Evolutionary conservation across 1,139 yeast species (phyloP).

Genomic region (Hansenula sp.): DNA sequence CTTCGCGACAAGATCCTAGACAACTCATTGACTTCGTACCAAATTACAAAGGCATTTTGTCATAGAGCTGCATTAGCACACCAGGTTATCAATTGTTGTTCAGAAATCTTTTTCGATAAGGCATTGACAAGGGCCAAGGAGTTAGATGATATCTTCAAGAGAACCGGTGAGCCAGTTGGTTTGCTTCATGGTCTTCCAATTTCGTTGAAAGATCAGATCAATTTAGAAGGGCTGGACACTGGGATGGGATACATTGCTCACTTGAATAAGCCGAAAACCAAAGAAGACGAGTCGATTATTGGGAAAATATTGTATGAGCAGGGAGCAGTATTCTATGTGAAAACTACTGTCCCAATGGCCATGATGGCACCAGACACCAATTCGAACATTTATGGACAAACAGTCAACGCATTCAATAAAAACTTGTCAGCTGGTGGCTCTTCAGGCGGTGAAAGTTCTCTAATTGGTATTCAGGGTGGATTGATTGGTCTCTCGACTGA

Average conservation of each 20-base stretch:
- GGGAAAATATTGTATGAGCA: slow-evolving; percentile 36
- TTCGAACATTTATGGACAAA: slow-evolving; percentile 41
- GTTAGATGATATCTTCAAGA: slow-evolving; percentile 37
- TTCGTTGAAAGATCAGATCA: slow-evolving; percentile 51
- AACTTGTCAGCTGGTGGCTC: slow-evolving; percentile 47
- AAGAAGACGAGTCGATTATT: slow-evolving; percentile 34
- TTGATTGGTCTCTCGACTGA: slow-evolving; percentile 58
- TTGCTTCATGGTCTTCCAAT: slow-evolving; percentile 71
- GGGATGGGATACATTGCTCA: slow-evolving; percentile 42
- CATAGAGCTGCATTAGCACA: slow-evolving; percentile 45
- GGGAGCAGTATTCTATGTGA: slow-evolving; percentile 55
- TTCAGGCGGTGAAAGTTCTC: slow-evolving; percentile 53
- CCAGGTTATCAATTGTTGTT: slow-evolving; percentile 41
- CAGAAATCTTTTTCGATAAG: slow-evolving; percentile 36
- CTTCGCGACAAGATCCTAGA: slow-evolving; percentile 20
- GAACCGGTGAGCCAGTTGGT: slow-evolving; percentile 38
- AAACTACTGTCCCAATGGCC: slow-evolving; percentile 56
- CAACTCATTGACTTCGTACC: slow-evolving; percentile 9
- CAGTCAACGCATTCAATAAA: slow-evolving; percentile 41
- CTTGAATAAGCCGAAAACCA: slow-evolving; percentile 33
- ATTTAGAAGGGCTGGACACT: slow-evolving; percentile 41
- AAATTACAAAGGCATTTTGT: slow-evolving; percentile 34
- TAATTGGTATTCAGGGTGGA: slow-evolving; percentile 48
- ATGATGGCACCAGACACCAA: slow-evolving; percentile 47
- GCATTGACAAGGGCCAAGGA: slow-evolving; percentile 40